Base-by-base conservation (phyloP, 2,329 filamentous ascomycete species). In the Aspergillus fijiensis region DNA sequence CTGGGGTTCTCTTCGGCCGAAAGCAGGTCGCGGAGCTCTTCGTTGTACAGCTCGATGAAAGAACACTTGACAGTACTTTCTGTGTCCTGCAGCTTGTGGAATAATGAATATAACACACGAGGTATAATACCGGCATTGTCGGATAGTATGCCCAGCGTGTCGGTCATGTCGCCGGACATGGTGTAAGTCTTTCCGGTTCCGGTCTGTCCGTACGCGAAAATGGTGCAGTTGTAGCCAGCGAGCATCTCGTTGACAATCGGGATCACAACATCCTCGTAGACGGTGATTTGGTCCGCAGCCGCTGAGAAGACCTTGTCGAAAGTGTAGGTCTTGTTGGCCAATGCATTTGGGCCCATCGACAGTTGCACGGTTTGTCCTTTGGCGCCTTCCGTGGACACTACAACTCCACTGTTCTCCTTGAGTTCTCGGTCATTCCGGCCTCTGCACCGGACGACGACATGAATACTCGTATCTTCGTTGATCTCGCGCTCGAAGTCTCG, bases 121-220 rank as follows among this genome's bases (percentile, higher is more conserved):
- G 96, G 96, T 63, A 99, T 95, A 68, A 99, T 98, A 69, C 95
- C 95, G 29, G 96, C 95, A 45, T 88, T 89, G 72, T 98, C 95
- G 1, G 94, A 94, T 14, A 96, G 82, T 61, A 96, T 87, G 1
- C 94, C 92, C 42, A 92, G 78, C 0, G 87, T 91, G 68, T 97
- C 91, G 14, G 85, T 91, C 87, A 99, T 97, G 75, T 99, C 94
- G 58, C 95, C 95, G 0, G 94, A 96, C 95, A 99, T 99, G 25
- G 95, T 99, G 77, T 99, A 99, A 14, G 95, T 99, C 77, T 99
- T 99, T 69, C 95, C 95, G 0, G 95, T 99, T 49, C 95, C 95
- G 0, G 95, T 99, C 76, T 99, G 95, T 27, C 95, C 95, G 74
- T 99, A 99, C 35, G 95, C 95, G 70, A 99, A 99, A 61, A 99